These are phyloP conservation scores for Grosmannia clavigera DNA, from an alignment of 2,329 filamentous ascomycete genomes.

Conservation along the genomic window DNA sequence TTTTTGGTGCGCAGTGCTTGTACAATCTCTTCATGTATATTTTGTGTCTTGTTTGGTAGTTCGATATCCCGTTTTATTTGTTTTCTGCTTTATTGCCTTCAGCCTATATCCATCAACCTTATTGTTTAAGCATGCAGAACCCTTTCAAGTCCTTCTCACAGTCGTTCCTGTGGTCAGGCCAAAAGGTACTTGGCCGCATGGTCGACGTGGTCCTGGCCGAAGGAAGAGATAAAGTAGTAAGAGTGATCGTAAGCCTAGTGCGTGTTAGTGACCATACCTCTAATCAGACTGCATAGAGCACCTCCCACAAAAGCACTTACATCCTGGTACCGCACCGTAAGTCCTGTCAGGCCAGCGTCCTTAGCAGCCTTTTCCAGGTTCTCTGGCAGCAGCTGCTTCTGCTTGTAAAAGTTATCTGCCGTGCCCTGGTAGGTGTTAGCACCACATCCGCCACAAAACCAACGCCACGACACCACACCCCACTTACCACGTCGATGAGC, in stretches of 20 bases:
- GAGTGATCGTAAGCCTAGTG: conserved; percentile 84
- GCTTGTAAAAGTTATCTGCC: conserved; percentile 92
- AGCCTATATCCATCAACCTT: neutral
- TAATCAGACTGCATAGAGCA: neutral
- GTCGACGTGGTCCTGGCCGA: conserved; percentile 80
- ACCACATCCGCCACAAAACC: neutral
- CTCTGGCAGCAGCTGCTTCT: conserved; percentile 83
- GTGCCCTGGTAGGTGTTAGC: conserved; percentile 48
- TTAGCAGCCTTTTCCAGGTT: conserved; percentile 75
- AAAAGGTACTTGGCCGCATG: conserved; percentile 76
- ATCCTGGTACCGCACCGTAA: conserved; percentile 73
- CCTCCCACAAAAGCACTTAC: conserved; percentile 24
- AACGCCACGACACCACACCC: no score
- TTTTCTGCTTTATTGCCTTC: neutral
- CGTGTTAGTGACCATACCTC: neutral
- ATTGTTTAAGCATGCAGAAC: neutral
- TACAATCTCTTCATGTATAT: neutral
- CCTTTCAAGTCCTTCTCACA: neutral
- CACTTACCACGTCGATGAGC: conserved; percentile 67
- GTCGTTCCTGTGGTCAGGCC: neutral
- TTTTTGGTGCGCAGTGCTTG: neutral
- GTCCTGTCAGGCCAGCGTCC: conserved; percentile 57
- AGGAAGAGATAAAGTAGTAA: conserved; percentile 91
- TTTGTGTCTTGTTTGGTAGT: neutral
- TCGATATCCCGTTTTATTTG: neutral